These are phyloP conservation scores for Fusarium pseudonygamai DNA, from an alignment of 2,329 filamentous ascomycete species.

Conservation along the genomic window DNA sequence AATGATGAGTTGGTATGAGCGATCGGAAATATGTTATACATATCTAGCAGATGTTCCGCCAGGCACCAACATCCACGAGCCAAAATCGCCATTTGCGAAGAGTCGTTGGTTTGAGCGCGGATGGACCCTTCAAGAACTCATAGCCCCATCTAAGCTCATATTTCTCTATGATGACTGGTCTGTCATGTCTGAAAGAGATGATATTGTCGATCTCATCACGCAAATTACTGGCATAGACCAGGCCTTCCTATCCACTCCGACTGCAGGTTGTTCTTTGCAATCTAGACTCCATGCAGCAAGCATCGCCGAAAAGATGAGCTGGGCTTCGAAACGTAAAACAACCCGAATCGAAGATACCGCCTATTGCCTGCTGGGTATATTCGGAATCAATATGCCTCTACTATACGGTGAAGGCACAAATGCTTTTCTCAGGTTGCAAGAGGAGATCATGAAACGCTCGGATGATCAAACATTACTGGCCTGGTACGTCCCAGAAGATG, in stretches of 20 bases:
- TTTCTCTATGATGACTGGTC: background rate
- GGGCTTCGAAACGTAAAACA: background rate
- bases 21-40: background rate
- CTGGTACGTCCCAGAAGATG: background rate
- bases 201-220: accelerated
- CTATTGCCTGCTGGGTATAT: background rate
- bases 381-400: background rate
- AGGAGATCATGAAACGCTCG: background rate
- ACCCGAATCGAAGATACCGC: background rate
- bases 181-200: background rate
- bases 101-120: background rate
- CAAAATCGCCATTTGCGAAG: background rate
- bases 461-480: background rate
- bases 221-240: background rate
- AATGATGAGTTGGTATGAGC: background rate
- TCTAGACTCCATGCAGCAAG: background rate
- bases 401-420: background rate
- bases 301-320: background rate
- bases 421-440: background rate
- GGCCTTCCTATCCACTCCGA: accelerated
- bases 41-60: background rate
- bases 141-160: background rate
- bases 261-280: background rate
- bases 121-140: background rate
- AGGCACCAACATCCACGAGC: background rate